These are phyloP conservation scores for Triangularia setosa DNA, from an alignment of 2,329 filamentous ascomycete species.

Conservation along the genomic window DNA sequence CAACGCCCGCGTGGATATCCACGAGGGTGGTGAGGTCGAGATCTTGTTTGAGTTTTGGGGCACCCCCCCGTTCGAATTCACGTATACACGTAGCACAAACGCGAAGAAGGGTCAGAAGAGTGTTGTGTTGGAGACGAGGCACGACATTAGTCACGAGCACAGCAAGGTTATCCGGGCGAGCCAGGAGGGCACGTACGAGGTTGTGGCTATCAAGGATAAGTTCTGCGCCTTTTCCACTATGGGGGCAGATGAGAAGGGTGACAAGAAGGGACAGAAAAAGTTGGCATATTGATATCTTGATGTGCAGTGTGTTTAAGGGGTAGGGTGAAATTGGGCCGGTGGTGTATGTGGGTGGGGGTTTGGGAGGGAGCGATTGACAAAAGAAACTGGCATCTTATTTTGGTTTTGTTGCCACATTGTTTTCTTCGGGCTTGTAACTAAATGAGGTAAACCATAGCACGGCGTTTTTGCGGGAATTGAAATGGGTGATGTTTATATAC, in stretches of 20 bases:
- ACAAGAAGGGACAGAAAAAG: constrained; percentile 21
- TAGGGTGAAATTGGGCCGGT: not conserved
- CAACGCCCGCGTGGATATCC: constrained; percentile 82
- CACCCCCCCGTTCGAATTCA: constrained; percentile 95
- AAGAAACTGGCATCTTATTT: not conserved
- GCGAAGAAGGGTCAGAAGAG: constrained; percentile 71
- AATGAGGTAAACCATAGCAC: constrained; percentile 7
- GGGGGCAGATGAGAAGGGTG: constrained; percentile 15
- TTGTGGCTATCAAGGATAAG: constrained; percentile 90
- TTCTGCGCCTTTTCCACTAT: constrained; percentile 85
- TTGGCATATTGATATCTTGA: constrained; percentile 13
- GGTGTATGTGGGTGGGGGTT: not conserved
- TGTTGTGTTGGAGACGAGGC: constrained; percentile 82
- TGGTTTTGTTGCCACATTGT: not conserved
- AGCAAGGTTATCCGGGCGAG: constrained; percentile 78
- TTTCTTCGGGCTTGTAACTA: not conserved
- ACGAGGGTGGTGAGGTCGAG: constrained; percentile 91
- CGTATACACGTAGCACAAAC: constrained; percentile 88
- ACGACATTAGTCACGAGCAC: constrained; percentile 78
- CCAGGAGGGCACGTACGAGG: constrained; percentile 96
- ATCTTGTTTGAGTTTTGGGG: constrained; percentile 95
- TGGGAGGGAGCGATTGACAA: not conserved
- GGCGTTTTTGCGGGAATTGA: constrained; percentile 6
- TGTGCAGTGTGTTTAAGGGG: not conserved
- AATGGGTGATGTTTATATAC: not conserved